Evolutionary conservation across 805 yeast genomes (phyloP).

Genomic region (Yarrowia sp.): DNA sequence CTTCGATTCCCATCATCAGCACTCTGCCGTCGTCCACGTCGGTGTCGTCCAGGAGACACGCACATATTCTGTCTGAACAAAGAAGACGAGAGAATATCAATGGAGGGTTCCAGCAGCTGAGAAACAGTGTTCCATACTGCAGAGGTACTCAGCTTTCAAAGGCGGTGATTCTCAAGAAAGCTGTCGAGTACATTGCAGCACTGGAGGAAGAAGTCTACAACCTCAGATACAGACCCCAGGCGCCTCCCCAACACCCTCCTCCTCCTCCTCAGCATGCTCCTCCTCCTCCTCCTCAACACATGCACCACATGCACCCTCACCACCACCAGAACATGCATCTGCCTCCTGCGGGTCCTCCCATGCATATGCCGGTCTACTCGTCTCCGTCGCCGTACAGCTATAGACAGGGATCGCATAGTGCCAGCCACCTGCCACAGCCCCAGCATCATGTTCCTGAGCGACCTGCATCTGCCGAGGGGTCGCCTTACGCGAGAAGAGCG

Average conservation of each 20-base stretch:
- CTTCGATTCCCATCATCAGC: slow-evolving; percentile 31
- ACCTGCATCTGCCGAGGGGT: slow-evolving; percentile 26
- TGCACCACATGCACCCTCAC: slow-evolving; percentile 6
- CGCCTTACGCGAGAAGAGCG: not conserved
- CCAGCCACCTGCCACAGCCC: slow-evolving; percentile 15
- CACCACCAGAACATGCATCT: slow-evolving; percentile 9
- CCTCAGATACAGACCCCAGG: slow-evolving; percentile 28
- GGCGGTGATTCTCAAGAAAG: slow-evolving; percentile 45
- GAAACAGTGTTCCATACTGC: slow-evolving; percentile 44
- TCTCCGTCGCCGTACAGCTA: slow-evolving; percentile 24
- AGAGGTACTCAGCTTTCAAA: slow-evolving; percentile 47
- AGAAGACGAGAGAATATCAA: slow-evolving; percentile 48
- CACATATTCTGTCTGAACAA: slow-evolving; percentile 49
- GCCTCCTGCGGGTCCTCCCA: slow-evolving; percentile 17
- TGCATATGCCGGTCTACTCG: slow-evolving; percentile 10
- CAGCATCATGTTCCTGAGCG: slow-evolving; percentile 15
- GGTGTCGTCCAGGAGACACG: slow-evolving; percentile 38
- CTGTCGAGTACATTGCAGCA: slow-evolving; percentile 45
- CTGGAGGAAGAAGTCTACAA: slow-evolving; percentile 38
- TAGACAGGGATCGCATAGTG: slow-evolving; percentile 7
- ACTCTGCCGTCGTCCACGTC: slow-evolving; percentile 33
- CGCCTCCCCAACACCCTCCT: not conserved
- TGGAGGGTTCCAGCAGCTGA: slow-evolving; percentile 46
- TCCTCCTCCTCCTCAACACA: not conserved
- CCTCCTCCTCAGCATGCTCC: not conserved